Evolutionary conservation across 495 filamentous ascomycete species (phyloP).

Genomic region (Penicillium egyptiacum): DNA sequence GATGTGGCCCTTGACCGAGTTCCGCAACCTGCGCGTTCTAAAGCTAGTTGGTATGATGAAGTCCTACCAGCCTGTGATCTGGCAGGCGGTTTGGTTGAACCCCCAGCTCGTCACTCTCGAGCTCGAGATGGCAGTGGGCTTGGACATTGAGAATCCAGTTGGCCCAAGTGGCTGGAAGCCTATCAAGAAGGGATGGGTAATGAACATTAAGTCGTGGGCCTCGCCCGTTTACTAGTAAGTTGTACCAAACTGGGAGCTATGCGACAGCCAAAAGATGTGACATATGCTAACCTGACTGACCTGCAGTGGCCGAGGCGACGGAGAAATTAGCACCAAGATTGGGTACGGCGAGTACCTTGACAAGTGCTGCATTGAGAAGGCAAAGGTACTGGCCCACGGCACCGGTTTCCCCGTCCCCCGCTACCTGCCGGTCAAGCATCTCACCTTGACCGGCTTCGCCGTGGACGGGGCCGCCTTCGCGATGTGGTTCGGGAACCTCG

Average conservation of each 20-base stretch:
- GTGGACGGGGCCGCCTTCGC: background rate
- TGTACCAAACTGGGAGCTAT: background rate
- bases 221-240: background rate
- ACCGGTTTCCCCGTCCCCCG: background rate
- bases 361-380: background rate
- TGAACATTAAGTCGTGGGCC: background rate
- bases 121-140: background rate
- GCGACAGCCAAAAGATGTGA: background rate
- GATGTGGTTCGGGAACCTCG: background rate
- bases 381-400: background rate
- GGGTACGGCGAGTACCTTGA: background rate
- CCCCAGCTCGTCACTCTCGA: background rate
- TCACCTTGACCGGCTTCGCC: background rate
- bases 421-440: background rate
- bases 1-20: background rate
- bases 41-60: background rate
- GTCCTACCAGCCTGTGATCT: background rate
- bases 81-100: background rate
- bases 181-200: background rate
- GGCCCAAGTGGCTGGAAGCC: background rate
- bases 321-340: background rate
- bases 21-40: background rate
- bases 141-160: background rate
- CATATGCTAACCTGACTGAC: background rate
- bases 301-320: background rate